Evolutionary conservation across 805 yeast species (phyloP), one percentile per base, ranked within the genome.

Genomic region (Zygosaccharomyces bailii): DNA sequence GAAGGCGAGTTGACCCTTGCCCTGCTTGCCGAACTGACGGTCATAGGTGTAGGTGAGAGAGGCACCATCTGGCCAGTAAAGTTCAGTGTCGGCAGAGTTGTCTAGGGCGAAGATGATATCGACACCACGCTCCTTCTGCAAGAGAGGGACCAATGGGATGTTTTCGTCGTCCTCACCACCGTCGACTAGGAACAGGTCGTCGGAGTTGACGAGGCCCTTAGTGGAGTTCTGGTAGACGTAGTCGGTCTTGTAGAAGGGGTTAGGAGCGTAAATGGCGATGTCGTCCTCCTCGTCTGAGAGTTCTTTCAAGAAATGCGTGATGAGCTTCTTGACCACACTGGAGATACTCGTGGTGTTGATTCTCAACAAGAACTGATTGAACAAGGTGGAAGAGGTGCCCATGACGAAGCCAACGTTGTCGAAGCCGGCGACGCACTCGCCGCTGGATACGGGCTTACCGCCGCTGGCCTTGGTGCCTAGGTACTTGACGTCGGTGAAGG

Each of bases 361-460:
- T 53, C 75, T 74, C 35, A 82, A 64, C 14, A 86, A 57, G 43
- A 84, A 71, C 60, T 79, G 80, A 61, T 88, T 88, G 72, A 88
- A 88, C 43, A 88, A 67, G 1, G 90, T 72, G 1, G 95, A 84
- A 2, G 96, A 86, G 2, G 96, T 82, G 34, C 93, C 96, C 67
- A 86, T 69, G 33, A 86, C 68, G 57, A 78, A 87, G 4, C 96
- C 95, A 5, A 86, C 82, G 59, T 86, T 86, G 63, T 89, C 96
- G 49, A 74, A 81, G 4, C 91, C 90, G 4, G 70, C 74, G 44
- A 77, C 66, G 66, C 96, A 89, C n/a, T 63, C 57, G n/a, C 69
- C 66, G 33, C 60, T 63, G 13, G 61, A 55, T 2, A 56, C 59
- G 5, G 87, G 82, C n/a, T 61, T 50, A 35, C 96, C 96, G 50